phyloP scores from a whole-genome alignment of 257 asterid species.

The Solanum phureja region DNA sequence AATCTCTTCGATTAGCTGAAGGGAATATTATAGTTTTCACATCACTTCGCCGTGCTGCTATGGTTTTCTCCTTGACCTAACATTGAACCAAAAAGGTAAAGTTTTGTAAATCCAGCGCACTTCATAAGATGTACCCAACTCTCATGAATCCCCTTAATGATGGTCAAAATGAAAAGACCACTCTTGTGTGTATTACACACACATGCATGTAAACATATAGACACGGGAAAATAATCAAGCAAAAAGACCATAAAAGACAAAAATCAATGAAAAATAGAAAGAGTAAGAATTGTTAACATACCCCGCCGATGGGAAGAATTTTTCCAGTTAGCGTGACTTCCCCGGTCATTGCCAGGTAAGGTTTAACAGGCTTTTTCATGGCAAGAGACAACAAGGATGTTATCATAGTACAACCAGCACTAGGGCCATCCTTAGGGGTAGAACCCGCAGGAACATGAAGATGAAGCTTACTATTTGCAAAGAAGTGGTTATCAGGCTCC shows the following conservation, averaged over 20 bases:
- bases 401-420: slow-evolving; percentile 99
- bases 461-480: slow-evolving; percentile 72
- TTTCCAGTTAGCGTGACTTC: slow-evolving; percentile 81
- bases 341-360: slow-evolving; percentile 98
- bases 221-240: background rate
- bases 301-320: slow-evolving; percentile 99
- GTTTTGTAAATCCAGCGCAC: background rate
- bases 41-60: slow-evolving; percentile 90
- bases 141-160: background rate
- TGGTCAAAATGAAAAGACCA: background rate
- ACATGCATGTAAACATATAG: background rate
- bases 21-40: slow-evolving; percentile 86
- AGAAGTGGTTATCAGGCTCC: slow-evolving; percentile 60
- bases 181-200: background rate
- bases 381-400: slow-evolving; percentile 89
- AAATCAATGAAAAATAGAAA: background rate
- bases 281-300: slow-evolving; percentile 23
- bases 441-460: slow-evolving; percentile 99
- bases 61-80: slow-evolving; percentile 92
- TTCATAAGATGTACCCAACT: background rate
- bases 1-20: slow-evolving; percentile 90
- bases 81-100: background rate
- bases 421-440: slow-evolving; percentile 97
- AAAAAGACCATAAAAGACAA: background rate
- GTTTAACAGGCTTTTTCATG: slow-evolving; percentile 60